Evolutionary conservation across 306 rosid genomes (phyloP).

Genomic region (Begonia loranthoides): DNA sequence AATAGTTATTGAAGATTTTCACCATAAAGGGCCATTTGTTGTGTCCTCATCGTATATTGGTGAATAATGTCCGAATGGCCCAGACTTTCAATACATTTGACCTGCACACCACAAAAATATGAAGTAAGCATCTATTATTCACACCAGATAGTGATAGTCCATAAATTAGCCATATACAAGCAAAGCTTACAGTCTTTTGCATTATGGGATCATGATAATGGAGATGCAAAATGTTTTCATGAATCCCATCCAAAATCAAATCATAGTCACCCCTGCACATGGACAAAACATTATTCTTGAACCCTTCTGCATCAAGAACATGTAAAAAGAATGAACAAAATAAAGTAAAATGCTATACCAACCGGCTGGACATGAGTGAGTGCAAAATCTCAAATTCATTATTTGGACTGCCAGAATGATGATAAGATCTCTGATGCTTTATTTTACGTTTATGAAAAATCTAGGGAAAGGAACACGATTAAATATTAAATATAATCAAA

Average conservation of each 20-base stretch:
- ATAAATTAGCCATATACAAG: conserved; percentile 6
- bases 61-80: conserved; percentile 62
- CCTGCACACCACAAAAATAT: conserved; percentile 32
- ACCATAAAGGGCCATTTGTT: conserved; percentile 60
- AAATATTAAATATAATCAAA: conserved; percentile 6
- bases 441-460: conserved; percentile 59
- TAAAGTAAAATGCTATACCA: conserved; percentile 19
- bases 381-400: conserved; percentile 56
- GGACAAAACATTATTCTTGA: conserved; percentile 9
- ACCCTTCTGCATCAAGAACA: background rate
- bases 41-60: conserved; percentile 61
- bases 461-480: conserved; percentile 23
- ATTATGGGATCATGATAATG: conserved; percentile 86
- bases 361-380: conserved; percentile 71
- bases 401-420: conserved; percentile 16
- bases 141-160: conserved; percentile 14
- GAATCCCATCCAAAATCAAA: conserved; percentile 83
- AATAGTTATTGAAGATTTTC: conserved; percentile 12
- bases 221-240: conserved; percentile 84
- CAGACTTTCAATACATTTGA: conserved; percentile 62
- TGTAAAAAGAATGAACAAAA: conserved; percentile 2
- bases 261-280: conserved; percentile 76
- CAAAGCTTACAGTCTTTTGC: conserved; percentile 73
- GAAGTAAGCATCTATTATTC: conserved; percentile 16
- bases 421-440: conserved; percentile 40